Percentiles rank a stretch among this genome's conserved stretches.
phyloP scores from a whole-genome alignment of 2,329 filamentous ascomycete species.

The Bimuria novae-zelandiae region DNA sequence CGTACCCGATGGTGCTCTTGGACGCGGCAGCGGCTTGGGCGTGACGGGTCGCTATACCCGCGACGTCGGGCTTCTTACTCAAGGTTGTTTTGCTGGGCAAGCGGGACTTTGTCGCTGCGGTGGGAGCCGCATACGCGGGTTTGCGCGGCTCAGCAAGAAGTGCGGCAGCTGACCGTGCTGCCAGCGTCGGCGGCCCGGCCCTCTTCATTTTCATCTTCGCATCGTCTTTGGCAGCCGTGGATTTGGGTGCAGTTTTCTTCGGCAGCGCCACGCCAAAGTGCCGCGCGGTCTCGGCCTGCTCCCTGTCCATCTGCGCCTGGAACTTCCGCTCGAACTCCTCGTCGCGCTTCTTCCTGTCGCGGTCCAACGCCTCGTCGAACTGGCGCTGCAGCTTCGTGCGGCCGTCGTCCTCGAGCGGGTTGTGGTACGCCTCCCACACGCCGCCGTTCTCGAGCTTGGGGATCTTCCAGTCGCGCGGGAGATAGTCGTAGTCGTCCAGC shows the following conservation, averaged over 20 bases:
- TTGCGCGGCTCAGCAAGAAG: constrained; percentile 45
- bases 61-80: constrained; percentile 49
- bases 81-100: constrained; percentile 37
- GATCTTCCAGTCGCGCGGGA: constrained; percentile 57
- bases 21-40: constrained; percentile 70
- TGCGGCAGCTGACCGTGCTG: constrained; percentile 56
- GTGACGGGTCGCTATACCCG: constrained; percentile 60
- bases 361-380: constrained; percentile 51
- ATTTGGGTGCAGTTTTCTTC: constrained; percentile 33
- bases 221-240: constrained; percentile 4
- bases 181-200: constrained; percentile 56
- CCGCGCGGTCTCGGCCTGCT: constrained; percentile 54
- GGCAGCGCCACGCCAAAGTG: constrained; percentile 33
- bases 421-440: constrained; percentile 55
- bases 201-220: constrained; percentile 23
- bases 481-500: constrained; percentile 70
- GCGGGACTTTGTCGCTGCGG: constrained; percentile 48
- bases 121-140: constrained; percentile 47
- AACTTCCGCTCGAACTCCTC: constrained; percentile 70
- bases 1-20: constrained; percentile 83
- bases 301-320: constrained; percentile 60
- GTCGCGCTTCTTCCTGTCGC: constrained; percentile 60
- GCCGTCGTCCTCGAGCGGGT: constrained; percentile 69
- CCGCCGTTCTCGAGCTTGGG: constrained; percentile 58
- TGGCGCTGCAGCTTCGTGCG: constrained; percentile 66